These are phyloP conservation scores for Penicillium mononematosum DNA, from an alignment of 495 filamentous ascomycete species.

Conservation along the genomic window DNA sequence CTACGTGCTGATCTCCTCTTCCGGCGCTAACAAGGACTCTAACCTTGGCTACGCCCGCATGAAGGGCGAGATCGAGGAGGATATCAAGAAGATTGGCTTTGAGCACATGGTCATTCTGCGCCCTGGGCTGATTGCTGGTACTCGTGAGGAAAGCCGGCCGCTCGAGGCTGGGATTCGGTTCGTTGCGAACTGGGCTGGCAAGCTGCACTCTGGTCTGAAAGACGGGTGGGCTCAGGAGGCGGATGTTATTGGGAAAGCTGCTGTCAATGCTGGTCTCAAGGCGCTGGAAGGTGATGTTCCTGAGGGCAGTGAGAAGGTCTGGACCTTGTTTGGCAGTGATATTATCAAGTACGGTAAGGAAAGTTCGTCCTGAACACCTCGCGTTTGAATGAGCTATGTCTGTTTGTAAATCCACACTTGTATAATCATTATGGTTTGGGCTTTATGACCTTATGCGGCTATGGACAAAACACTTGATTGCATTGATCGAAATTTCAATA, in stretches of 20 bases:
- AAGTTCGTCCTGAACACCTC: constrained; percentile 3
- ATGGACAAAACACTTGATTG: neutral
- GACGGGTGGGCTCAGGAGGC: constrained; percentile 73
- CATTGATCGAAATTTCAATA: constrained; percentile 3
- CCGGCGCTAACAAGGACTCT: constrained; percentile 48
- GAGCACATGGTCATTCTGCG: constrained; percentile 70
- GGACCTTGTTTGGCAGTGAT: constrained; percentile 38
- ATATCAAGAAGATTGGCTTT: constrained; percentile 68
- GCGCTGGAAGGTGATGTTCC: constrained; percentile 49
- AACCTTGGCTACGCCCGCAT: constrained; percentile 61
- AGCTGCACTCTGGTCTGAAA: constrained; percentile 55
- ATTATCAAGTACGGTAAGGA: constrained; percentile 38
- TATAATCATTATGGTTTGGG: neutral
- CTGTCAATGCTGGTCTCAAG: constrained; percentile 54
- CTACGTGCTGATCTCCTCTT: constrained; percentile 66
- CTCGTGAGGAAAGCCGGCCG: constrained; percentile 57
- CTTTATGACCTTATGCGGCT: neutral
- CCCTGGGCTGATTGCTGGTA: constrained; percentile 73
- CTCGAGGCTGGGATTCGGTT: constrained; percentile 47
- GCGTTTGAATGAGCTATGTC: neutral
- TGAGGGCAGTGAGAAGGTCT: constrained; percentile 45
- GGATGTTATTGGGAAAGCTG: constrained; percentile 70
- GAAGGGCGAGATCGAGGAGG: constrained; percentile 80
- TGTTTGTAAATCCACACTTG: neutral
- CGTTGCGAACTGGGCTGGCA: constrained; percentile 50